Evolutionary conservation across 345 rosid genomes (phyloP).

Genomic region (Psidium friedrichsthalianum): DNA sequence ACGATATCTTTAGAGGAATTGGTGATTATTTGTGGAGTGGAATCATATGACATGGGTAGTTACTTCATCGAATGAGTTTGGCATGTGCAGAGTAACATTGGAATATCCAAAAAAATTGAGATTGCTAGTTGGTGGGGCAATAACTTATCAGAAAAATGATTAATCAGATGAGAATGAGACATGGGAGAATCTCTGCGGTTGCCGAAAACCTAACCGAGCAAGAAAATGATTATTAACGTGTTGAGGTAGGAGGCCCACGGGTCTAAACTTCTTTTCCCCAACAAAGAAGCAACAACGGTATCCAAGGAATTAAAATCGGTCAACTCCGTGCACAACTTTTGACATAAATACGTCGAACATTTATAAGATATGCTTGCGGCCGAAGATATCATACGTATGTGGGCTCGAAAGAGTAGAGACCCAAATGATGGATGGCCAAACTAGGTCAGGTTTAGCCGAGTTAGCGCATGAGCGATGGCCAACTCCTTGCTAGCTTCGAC

Average conservation of each 20-base stretch:
- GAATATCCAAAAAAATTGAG: background rate
- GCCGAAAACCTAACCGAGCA: accelerated
- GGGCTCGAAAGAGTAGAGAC: too few species aligned
- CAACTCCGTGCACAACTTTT: background rate
- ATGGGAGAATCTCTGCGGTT: background rate
- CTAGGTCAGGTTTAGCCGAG: too few species aligned
- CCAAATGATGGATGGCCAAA: too few species aligned
- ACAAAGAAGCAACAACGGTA: background rate
- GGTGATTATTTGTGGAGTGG: background rate
- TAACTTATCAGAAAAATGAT: background rate
- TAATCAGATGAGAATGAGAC: background rate
- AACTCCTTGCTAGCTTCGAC: too few species aligned
- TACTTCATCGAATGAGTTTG: background rate
- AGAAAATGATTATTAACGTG: too few species aligned
- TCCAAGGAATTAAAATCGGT: background rate
- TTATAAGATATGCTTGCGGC: too few species aligned
- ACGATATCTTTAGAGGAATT: background rate
- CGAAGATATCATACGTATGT: too few species aligned
- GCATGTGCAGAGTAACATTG: background rate
- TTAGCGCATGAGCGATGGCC: too few species aligned
- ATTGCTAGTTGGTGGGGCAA: background rate
- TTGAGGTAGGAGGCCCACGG: background rate
- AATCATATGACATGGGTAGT: background rate
- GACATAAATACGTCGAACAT: background rate
- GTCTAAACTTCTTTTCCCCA: background rate